Conservation (phyloP, 192 early-diverging fungal species). For the Dissophora globulifera region DNA sequence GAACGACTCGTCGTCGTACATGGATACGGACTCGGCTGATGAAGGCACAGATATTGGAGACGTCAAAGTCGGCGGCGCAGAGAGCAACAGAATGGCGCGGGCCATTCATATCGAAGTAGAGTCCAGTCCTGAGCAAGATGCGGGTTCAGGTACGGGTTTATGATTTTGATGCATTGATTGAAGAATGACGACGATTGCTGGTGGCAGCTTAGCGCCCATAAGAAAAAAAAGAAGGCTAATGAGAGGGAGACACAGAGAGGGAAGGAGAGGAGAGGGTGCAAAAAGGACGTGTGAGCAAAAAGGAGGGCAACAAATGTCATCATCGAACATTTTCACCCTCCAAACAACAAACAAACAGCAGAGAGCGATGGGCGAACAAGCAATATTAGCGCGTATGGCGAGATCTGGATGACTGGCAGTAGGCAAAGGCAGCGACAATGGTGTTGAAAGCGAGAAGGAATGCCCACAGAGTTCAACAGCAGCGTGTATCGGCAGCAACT, state of each 20-base stretch:
- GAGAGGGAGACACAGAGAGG: neutral
- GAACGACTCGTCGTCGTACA: constrained; percentile 27
- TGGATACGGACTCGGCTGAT: constrained; percentile 29
- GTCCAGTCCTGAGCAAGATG: constrained; percentile 22
- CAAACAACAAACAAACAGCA: constrained; percentile 1
- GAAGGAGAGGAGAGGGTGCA: neutral
- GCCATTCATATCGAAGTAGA: neutral
- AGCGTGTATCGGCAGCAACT: too few species aligned
- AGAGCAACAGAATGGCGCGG: constrained; percentile 7
- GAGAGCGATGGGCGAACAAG: too few species aligned
- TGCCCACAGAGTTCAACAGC: too few species aligned
- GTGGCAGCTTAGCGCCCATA: neutral
- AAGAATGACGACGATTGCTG: constrained; percentile 14
- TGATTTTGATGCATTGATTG: neutral
- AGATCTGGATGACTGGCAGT: too few species aligned
- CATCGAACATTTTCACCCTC: constrained; percentile 13
- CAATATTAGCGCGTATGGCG: too few species aligned
- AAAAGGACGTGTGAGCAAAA: constrained; percentile 2
- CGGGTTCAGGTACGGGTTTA: constrained; percentile 20
- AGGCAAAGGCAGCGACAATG: too few species aligned
- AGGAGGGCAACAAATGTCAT: constrained; percentile 23
- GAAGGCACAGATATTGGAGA: constrained; percentile 6
- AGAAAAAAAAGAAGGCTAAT: neutral
- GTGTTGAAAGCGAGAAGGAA: too few species aligned
- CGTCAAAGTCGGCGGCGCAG: constrained; percentile 6